Conservation (phyloP, 768 basidiomycete species). For the Termitomyces sp. region DNA sequence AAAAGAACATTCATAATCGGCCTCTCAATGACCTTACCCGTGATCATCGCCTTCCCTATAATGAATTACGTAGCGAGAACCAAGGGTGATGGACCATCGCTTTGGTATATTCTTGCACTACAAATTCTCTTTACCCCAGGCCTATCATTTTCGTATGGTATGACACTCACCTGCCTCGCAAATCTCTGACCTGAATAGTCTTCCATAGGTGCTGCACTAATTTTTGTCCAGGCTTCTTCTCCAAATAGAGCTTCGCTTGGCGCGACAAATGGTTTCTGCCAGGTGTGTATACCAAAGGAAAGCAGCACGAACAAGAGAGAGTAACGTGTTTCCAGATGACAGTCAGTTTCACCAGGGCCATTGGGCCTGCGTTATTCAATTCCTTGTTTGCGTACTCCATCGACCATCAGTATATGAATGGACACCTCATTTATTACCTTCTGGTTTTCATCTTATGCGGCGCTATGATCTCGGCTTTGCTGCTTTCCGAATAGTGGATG, state of each 20-base stretch:
- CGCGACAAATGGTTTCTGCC: conserved; percentile 23
- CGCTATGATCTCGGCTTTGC: conserved; percentile 21
- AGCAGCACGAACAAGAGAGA: not conserved
- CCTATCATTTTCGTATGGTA: conserved; percentile 33
- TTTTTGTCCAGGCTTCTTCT: conserved; percentile 59
- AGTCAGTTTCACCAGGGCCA: conserved; percentile 33
- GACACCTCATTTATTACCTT: conserved; percentile 44
- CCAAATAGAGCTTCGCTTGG: conserved; percentile 65
- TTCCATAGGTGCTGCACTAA: conserved; percentile 58
- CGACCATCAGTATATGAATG: conserved; percentile 40
- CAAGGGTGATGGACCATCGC: conserved; percentile 36
- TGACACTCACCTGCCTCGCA: not conserved
- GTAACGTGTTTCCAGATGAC: conserved; percentile 21
- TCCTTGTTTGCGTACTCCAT: conserved; percentile 62
- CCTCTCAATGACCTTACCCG: conserved; percentile 41
- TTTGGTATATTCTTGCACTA: conserved; percentile 45
- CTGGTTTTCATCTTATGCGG: conserved; percentile 20
- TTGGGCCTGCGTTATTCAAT: conserved; percentile 52
- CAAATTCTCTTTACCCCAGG: conserved; percentile 47
- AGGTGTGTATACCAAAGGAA: not conserved
- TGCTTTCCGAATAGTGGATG: conserved; percentile 14
- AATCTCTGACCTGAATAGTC: not conserved
- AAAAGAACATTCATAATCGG: conserved; percentile 53
- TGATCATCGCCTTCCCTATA: conserved; percentile 53
- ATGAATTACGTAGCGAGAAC: conserved; percentile 49